Base-by-base conservation (phyloP, 2,329 filamentous ascomycete species). In the Phialocephala sp. region DNA sequence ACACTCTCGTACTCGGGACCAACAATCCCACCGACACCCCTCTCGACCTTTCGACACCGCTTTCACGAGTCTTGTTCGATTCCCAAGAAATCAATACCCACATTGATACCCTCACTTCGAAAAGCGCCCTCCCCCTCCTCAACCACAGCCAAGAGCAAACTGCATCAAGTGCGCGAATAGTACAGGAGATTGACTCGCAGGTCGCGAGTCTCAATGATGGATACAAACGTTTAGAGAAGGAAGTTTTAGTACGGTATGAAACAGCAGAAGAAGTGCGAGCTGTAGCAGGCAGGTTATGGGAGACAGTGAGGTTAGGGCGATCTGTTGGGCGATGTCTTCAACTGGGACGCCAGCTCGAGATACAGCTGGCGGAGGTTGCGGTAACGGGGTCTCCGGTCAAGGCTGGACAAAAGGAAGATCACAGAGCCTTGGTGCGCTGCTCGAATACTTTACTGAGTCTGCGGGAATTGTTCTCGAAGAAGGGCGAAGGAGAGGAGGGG, bases 51-150 rank as follows among this genome's bases (percentile, higher is more conserved):
- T 94, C 93, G 6, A 98, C 95, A 18, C 94, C 95, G 2, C 85
- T 99, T 57, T 97, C 94, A 5, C 89, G 93, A 62, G 94, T 97
- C 5, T 88, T 98, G 8, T 99, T 99, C 79, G 95, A 99, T 79
- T 90, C 95, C 2, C 95, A 98, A 77, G 95, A 98, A 79, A 91
- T 99, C 71, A 94, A 98, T 79, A 97, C 94, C 0, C 93, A 97
- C 76, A 97, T 99, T 69, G 93, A 99, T 77, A 86, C 87, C 3
- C 85, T 98, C 47, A 96, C 94, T 6, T 95, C 93, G 2, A 89
- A 91, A 69, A 91, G 90, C 35, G 93, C 95, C 2, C 81, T 94
- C 0, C 91, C 93, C 0, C 84, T 99, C 35, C 85, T 99, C 22
- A 82, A 88, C 36, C 86, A 97, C 78, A 96, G 94, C 2, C 84